Base-by-base conservation (phyloP, 2,329 filamentous ascomycete genomes). In the Lanzia echinophila region DNA sequence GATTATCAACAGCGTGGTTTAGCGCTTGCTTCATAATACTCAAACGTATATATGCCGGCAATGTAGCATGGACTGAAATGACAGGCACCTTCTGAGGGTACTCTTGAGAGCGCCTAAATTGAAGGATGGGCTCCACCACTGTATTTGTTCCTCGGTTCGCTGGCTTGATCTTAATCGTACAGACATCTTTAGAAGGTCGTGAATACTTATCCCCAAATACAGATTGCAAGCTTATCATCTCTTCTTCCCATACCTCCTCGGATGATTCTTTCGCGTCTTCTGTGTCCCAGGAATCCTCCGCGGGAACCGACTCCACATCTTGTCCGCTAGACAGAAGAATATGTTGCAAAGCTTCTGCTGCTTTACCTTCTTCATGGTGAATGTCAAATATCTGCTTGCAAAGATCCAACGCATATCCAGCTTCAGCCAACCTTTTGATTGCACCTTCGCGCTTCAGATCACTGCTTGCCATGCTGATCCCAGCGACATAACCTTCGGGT, bases 11-110 rank as follows among this genome's bases (percentile, higher is more conserved):
- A 2, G 90, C 84, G 66, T 92, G 83, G 4, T 80, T 75, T 5
- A 96, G 73, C 1, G 86, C 83, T 69, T 87, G 84, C 62, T 88
- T 86, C 63, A 94, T 82, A 36, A 96, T 84, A 65, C 90, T 96
- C 11, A 99, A 76, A 57, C 92, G 88, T 65, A 97, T 95, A 65
- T 99, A 96, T 3, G 94, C 90, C 19, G 94, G 94, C 12, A 97
- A 78, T 11, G 81, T 79, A 24, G 83, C 77, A 45, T 81, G 70
- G 32, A 96, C 76, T 2, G 84, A 82, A 34, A 96, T 73, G 10
- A 95, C 79, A 1, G 84, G 75, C 73, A 82, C 70, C 68, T 80
- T 63, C 64, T 77, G 70, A 1, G 94, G 94, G 69, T 97, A 99
- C 46, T 79, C 75, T 3, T 79, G 79, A 1, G 89, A 83, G 60